Evolutionary conservation across 2,329 filamentous ascomycete species (phyloP), one percentile per base, ranked within the genome.

Genomic region (Zymoseptoria ardabiliae): DNA sequence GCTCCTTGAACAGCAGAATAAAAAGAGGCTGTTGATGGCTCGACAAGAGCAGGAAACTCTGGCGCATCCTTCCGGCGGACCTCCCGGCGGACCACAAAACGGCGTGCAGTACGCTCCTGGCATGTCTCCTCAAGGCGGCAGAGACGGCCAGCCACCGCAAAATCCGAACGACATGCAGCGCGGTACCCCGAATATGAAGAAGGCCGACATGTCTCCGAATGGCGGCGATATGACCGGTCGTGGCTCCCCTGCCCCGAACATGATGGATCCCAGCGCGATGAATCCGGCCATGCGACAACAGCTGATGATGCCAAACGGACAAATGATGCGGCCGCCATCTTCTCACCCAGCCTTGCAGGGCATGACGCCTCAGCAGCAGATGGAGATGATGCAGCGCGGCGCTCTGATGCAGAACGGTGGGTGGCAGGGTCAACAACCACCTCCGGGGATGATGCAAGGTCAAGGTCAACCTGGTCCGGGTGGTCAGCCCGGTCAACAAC

Each of bases 1-100:
- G 89, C 76, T 92, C 54, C 81, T 93, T 17, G 89, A 93, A 75
- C 89, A 92, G 74, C 89, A 93, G 75, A 93, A 93, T 69, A 93
- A 92, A 80, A 92, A 91, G 75, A 81, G 89, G 19, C 79, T 93
- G 54, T 85, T 91, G 79, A 91, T 91, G 88, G 89, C 89, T 45
- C 85, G 89, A 19, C 88, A 86, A 74, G 85, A 91, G 71, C 89
- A 93, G 73, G 90, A 92, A 63, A 84, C 77, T 70, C 81, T 86
- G 73, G 80, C 77, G 55, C 64, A 79, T 55, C 82, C 81, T 22
- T 79, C 79, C 28, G 69, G 66, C 48, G 67, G 69, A 13, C 65
- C 67, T 50, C 74, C 71, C 22, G 35, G 35, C 17, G 35, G 35
- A 45, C 35, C 35, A 17, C 73, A 74, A 55, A 71, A 72, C 57